Evolutionary conservation across 257 asterid species (phyloP), one percentile per base, ranked within the genome.

Genomic region (Anisodus acutangulus): DNA sequence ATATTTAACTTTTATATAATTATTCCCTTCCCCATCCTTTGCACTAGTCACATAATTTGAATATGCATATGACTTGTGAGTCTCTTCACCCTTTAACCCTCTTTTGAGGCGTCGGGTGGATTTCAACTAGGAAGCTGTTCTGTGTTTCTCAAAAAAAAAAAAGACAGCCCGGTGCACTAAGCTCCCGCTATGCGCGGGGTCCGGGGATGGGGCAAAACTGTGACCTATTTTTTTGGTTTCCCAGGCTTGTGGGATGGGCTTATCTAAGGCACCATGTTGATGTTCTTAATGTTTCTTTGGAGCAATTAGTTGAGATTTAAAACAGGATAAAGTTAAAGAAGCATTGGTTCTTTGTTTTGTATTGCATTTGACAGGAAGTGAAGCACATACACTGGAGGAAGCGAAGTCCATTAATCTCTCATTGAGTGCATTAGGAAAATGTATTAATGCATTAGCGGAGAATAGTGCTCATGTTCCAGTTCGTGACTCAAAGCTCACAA

Each of bases 391-490:
- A 13, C 80, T 94, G 86, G 99, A 91, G 86, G 99, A 95, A 87
- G 96, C 99, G 62, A 95, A 95, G 85, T 92, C 97, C 26, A 92
- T 95, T 82, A 95, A 95, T 89, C 97, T 93, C 83, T 95, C 99
- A 62, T 86, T 95, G 89, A 93, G 95, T 86, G 94, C 98, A 57
- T 87, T 95, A 71, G 99, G 99, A 76, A 95, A 94, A 87, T 95
- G 99, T 80, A 95, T 95, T 47, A 95, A 95, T 92, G 98, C 99
- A 63, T 88, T 95, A 90, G 99, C 99, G 51, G 98, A 94, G 88
- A 95, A 95, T 86, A 93, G 93, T 89, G 62, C 97, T 82, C 98
- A 95, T 89, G 97, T 95, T 84, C 98, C 97, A 69, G 94, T 94
- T 41, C 95, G 99, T 31, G 99, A 95, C 85, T 95, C 99, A 54